phyloP scores from a whole-genome alignment of 805 yeast genomes.

The Saccharomycopsis schoenii region DNA sequence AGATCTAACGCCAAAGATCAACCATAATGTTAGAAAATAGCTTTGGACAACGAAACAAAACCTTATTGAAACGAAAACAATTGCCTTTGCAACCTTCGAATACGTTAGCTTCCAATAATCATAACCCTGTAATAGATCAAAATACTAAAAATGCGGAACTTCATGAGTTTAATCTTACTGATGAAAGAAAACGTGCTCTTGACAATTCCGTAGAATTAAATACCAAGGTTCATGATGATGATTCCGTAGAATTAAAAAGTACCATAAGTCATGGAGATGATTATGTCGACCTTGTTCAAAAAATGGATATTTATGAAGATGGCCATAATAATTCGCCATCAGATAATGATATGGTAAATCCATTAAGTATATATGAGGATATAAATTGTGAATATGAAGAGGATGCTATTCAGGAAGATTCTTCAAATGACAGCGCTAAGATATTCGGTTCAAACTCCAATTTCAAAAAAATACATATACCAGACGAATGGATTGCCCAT shows the following conservation, averaged over 20 bases:
- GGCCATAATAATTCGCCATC: background rate
- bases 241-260: background rate
- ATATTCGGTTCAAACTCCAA: background rate
- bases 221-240: too few relatives aligned
- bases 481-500: background rate
- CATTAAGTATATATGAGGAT: background rate
- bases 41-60: background rate
- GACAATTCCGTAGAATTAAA: background rate
- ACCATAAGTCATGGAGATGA: background rate
- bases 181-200: background rate
- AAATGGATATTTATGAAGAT: background rate
- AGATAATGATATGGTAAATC: background rate
- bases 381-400: background rate
- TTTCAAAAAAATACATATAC: background rate
- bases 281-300: background rate
- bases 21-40: background rate
- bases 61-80: background rate
- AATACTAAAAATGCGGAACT: background rate
- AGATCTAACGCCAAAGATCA: background rate
- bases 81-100: background rate
- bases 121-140: background rate
- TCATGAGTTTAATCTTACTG: background rate
- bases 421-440: background rate
- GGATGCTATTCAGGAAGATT: background rate
- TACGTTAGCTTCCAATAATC: background rate